Evolutionary conservation across 352 stramenopile species (phyloP).

Genomic region (Globisporangium carolinianum): DNA sequence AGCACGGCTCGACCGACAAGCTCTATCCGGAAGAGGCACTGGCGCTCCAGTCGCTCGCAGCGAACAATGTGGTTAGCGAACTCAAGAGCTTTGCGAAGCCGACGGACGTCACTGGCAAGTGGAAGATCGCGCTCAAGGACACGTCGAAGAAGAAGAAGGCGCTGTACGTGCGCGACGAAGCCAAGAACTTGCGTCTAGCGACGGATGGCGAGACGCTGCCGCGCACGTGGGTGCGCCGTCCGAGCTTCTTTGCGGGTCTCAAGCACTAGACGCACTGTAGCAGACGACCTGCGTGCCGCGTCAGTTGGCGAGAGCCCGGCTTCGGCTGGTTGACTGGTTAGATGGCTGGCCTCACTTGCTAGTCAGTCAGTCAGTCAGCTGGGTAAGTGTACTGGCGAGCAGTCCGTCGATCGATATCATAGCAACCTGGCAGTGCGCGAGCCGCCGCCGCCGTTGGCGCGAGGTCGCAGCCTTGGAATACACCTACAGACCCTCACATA

Average conservation of each 20-base stretch:
- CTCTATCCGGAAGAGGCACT: conserved; percentile 73
- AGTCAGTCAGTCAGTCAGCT: too few relatives aligned
- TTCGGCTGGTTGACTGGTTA: too few relatives aligned
- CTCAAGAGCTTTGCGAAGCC: conserved; percentile 79
- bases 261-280: conserved; percentile 26
- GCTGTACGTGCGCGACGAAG: conserved; percentile 56
- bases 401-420: too few relatives aligned
- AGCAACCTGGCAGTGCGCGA: too few relatives aligned
- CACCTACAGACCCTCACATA: too few relatives aligned
- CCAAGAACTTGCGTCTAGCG: conserved; percentile 52
- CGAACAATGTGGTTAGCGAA: conserved; percentile 62
- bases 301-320: too few relatives aligned
- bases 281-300: not conserved
- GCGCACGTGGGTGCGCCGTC: conserved; percentile 76
- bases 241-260: conserved; percentile 64
- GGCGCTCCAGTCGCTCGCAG: conserved; percentile 60
- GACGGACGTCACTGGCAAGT: conserved; percentile 47
- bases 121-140: conserved; percentile 77
- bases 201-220: conserved; percentile 70
- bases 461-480: too few relatives aligned
- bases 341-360: too few relatives aligned
- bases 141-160: conserved; percentile 78
- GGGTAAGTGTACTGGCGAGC: too few relatives aligned
- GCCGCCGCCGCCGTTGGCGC: too few relatives aligned
- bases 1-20: conserved; percentile 77